Base-by-base conservation (phyloP, 2,329 filamentous ascomycete genomes). In the Aspergillus awamori region DNA sequence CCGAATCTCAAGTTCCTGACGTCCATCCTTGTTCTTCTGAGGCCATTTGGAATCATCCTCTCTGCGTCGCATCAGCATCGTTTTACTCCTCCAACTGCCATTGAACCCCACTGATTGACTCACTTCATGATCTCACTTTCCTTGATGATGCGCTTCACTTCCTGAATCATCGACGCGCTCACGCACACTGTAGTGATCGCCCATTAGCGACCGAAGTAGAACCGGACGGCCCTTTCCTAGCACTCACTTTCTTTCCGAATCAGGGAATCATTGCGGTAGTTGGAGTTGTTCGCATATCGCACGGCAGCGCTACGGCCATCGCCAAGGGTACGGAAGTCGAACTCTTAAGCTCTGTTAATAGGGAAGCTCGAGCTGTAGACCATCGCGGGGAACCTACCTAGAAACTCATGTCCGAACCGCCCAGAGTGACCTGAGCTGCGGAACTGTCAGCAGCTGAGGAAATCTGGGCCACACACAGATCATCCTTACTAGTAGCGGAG, bases 1-100 rank as follows among this genome's bases (percentile, higher is more conserved):
- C 53, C 93, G 86, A 61, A 99, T 97, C 78, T 99, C 95, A 52
- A 99, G 84, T 80, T 99, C 95, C 76, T 99, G 95, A 65, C 94
- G 87, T 38, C 95, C 95, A 71, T 99, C 95, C 81, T 98, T 98
- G 82, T 99, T 99, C 86, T 98, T 99, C 78, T 96, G 92, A 0
- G 95, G 95, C 95, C 95, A 99, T 77, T 97, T 97, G 26, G 89
- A 91, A 77, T 99, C 95, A 74, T 99, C 95, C 87, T 99, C 95
- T 82, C 92, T 96, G 68, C 64, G 39, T 17, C 36, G 28, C 38
- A 59, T 74, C 39, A 74, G 69, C 60, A 51, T 28, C 22, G 6
- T 36, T 36, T 8, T 7, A n/a, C 5, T 20, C 28, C 48, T n/a
- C 38, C 2, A 10, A 30, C 13, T 8, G 8, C 52, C 43, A 3